Conservation (phyloP, 1,284 basidiomycete genomes). For the Cryptococcus floricola region DNA sequence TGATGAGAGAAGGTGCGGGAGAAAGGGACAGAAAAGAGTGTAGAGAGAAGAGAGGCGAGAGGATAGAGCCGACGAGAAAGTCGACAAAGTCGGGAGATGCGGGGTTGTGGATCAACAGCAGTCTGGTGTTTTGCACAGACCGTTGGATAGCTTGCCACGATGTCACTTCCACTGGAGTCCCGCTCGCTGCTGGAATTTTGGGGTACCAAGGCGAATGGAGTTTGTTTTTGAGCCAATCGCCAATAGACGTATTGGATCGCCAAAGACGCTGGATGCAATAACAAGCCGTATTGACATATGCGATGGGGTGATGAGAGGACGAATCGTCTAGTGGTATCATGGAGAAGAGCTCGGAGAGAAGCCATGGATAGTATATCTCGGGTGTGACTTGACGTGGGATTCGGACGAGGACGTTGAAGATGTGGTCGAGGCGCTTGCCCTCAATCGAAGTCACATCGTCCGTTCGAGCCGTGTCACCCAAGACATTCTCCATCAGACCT, state of each 20-base stretch:
- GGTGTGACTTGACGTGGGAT: constrained; percentile 24
- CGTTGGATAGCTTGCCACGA: constrained; percentile 10
- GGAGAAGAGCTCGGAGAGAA: constrained; percentile 21
- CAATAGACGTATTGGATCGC: constrained; percentile 16
- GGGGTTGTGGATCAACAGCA: constrained; percentile 58
- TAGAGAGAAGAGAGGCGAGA: constrained; percentile 65
- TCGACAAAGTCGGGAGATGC: constrained; percentile 67
- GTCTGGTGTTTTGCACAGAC: constrained; percentile 11
- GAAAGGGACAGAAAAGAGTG: constrained; percentile 52
- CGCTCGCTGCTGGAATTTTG: constrained; percentile 14
- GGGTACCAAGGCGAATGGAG: constrained; percentile 24
- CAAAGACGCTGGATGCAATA: constrained; percentile 31
- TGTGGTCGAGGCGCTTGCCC: constrained; percentile 33
- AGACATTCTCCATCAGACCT: constrained; percentile 39
- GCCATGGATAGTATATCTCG: constrained; percentile 29
- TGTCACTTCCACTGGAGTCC: constrained; percentile 4
- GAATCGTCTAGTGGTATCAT: constrained; percentile 21
- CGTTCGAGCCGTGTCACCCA: constrained; percentile 31
- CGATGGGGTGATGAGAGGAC: constrained; percentile 12
- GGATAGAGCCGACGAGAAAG: constrained; percentile 63
- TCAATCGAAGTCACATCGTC: constrained; percentile 26
- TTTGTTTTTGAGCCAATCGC: constrained; percentile 53
- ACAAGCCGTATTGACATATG: constrained; percentile 32
- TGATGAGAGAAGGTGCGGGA: neutral
- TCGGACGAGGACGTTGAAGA: constrained; percentile 31